Evolutionary conservation across 192 early-diverging fungal genomes (phyloP), one percentile per base, ranked within the genome.

Genomic region (Dissophora ornata): DNA sequence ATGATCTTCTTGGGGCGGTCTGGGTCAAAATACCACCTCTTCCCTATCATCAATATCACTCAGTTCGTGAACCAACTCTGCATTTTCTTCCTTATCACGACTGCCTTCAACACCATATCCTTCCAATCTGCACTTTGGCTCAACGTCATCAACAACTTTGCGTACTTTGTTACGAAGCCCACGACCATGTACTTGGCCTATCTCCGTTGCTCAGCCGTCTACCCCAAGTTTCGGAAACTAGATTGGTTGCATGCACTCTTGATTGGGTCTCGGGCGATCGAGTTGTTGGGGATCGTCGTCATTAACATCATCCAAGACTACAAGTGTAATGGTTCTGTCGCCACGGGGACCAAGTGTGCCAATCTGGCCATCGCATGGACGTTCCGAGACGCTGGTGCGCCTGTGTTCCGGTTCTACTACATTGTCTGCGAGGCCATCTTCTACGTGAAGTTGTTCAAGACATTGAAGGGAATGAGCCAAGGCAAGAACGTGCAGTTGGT

Each of bases 111-210:
- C 0, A 46, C 34, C 28, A 57, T 81, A 11, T 64, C 62, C 9
- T 45, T 52, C 50, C 15, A 55, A 11, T 29, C 57, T 0, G 70
- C 53, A 10, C 57, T 75, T 0, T 77, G 71, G 71, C 40, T 68
- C 15, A 75, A 57, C n/a, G 57, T 77, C 12, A 44, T 75, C n/a
- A 81, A 75, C 60, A 81, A 81, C 29, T n/a, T 74, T 18, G 56
- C 66, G n/a, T 81, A 81, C 42, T 81, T 81, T 22, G 34, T 81
- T 41, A 65, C 66, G 9, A 81, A 81, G 34, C 79, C 79, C 10
- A 50, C 29, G 2, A 62, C 59, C 11, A 73, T 81, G 71, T 81
- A 81, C 36, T 32, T 81, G 55, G 79, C 79, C 22, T 81, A 81
- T 47, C 47, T 80, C 12, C 62, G 78, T 0, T 80, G 78, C 22